These are phyloP conservation scores for Picea glauca DNA, from an alignment of 75 land plant species.

Conservation along the genomic window DNA sequence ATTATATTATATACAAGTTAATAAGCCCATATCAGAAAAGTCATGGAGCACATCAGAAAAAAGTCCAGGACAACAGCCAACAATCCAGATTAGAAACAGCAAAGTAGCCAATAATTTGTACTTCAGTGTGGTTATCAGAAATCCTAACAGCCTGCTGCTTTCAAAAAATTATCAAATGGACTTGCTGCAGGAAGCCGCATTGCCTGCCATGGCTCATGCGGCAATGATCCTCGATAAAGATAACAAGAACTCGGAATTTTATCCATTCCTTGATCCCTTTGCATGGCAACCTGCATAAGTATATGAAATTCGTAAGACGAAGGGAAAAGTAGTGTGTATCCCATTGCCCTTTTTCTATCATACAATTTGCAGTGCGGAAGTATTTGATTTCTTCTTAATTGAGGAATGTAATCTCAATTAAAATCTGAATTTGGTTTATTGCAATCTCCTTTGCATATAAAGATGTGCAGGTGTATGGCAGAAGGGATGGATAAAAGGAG, in stretches of 20 bases:
- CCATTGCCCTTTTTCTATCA: neutral
- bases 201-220: conserved; percentile 45
- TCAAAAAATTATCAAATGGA: conserved; percentile 95
- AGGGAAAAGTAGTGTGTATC: neutral
- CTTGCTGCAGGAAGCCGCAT: conserved; percentile 94
- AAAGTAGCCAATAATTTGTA: too few species aligned
- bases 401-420: neutral
- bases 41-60: too few species aligned
- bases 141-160: conserved; percentile 58
- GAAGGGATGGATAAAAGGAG: neutral
- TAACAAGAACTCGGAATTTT: neutral
- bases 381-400: neutral
- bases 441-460: neutral
- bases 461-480: neutral
- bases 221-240: conserved; percentile 4
- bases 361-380: neutral
- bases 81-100: too few species aligned
- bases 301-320: neutral
- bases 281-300: neutral
- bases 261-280: conserved; percentile 4
- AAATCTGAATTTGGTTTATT: neutral
- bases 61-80: too few species aligned
- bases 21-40: too few species aligned
- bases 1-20: too few species aligned
- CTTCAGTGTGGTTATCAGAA: too few species aligned